Evolutionary conservation across 179 eudicot genomes (phyloP).

Genomic region (Carnegiea gigantea): DNA sequence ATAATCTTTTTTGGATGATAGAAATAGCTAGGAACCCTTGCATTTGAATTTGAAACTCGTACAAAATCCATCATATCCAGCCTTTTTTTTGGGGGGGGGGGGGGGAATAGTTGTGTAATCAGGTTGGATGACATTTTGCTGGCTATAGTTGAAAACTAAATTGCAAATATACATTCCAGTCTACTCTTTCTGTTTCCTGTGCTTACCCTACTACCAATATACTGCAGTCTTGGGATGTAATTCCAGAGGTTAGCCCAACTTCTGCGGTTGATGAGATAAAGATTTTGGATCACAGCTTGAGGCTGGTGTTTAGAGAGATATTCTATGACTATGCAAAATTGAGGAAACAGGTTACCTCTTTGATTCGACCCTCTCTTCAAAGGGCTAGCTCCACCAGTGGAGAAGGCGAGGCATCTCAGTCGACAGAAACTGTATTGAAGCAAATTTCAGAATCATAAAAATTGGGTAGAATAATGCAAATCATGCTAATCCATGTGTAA

Average conservation of each 20-base stretch:
- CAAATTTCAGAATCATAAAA: constrained; percentile 28
- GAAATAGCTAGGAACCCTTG: too few relatives aligned
- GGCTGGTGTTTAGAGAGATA: constrained; percentile 43
- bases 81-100: too few relatives aligned
- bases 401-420: constrained; percentile 16
- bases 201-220: too few relatives aligned
- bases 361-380: constrained; percentile 33
- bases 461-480: not conserved
- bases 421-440: constrained; percentile 21
- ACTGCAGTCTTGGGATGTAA: constrained; percentile 38
- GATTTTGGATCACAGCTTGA: constrained; percentile 35
- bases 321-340: constrained; percentile 41
- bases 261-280: constrained; percentile 1
- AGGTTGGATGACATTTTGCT: too few relatives aligned
- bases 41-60: too few relatives aligned
- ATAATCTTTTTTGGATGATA: too few relatives aligned
- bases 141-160: too few relatives aligned
- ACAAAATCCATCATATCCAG: too few relatives aligned
- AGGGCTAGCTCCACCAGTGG: constrained; percentile 16
- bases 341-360: constrained; percentile 50
- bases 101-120: too few relatives aligned
- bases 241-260: constrained; percentile 22
- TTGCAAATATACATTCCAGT: too few relatives aligned
- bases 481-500: too few relatives aligned
- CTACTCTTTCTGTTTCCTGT: too few relatives aligned